These are phyloP conservation scores for Rugonectria rugulosa DNA, from an alignment of 2,329 filamentous ascomycete species.

Conservation along the genomic window DNA sequence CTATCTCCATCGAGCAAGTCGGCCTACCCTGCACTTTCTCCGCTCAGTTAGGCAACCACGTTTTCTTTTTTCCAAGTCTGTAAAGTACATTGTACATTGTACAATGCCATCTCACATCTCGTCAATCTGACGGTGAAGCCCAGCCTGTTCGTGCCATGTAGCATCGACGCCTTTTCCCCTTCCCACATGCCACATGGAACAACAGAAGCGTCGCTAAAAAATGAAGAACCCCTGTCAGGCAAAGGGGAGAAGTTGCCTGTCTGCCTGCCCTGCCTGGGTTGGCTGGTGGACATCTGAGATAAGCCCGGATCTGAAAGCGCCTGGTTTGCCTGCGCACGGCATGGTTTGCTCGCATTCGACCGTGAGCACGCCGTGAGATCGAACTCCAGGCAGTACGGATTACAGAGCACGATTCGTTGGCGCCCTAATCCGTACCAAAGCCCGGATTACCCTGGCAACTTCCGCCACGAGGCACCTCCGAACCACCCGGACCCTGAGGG, in stretches of 20 bases:
- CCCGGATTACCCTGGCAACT: not conserved
- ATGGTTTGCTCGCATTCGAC: not conserved
- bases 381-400: no score
- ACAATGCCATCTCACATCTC: slow-evolving; percentile 16
- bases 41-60: slow-evolving; percentile 15
- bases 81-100: no score
- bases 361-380: not conserved
- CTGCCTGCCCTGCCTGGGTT: not conserved
- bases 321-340: slow-evolving; percentile 3
- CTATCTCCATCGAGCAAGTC: not conserved
- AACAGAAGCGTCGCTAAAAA: no score
- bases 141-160: slow-evolving; percentile 2
- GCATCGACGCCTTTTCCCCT: no score
- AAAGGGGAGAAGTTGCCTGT: not conserved
- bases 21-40: slow-evolving; percentile 18
- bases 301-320: slow-evolving; percentile 8
- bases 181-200: no score
- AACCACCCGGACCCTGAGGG: slow-evolving; percentile 5
- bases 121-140: slow-evolving; percentile 25
- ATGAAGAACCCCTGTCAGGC: slow-evolving; percentile 4
- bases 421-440: not conserved
- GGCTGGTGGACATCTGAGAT: slow-evolving; percentile 22
- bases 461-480: slow-evolving; percentile 3
- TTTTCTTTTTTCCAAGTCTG: not conserved
- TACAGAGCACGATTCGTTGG: no score